Evolutionary conservation across 176 grass and related monocot genomes (phyloP).

Genomic region (Zoysia pacifica): DNA sequence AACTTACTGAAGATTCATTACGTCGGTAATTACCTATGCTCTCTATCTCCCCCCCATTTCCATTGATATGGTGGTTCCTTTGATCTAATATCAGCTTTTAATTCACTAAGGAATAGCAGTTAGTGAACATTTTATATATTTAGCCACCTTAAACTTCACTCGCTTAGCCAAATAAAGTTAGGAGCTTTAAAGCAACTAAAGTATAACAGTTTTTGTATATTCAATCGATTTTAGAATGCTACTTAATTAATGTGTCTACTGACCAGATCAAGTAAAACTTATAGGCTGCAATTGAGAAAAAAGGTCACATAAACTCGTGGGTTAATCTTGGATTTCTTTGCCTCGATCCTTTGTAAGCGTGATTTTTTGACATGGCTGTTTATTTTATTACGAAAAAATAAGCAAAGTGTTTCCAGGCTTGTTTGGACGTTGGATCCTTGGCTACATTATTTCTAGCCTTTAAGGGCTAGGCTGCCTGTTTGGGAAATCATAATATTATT

Average conservation of each 20-base stretch:
- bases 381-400: background rate
- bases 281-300: background rate
- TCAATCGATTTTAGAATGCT: background rate
- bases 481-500: background rate
- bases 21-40: slow-evolving; percentile 58
- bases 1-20: slow-evolving; percentile 77
- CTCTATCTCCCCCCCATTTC: slow-evolving; percentile 2
- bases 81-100: slow-evolving; percentile 1
- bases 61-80: slow-evolving; percentile 1
- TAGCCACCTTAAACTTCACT: slow-evolving; percentile 11
- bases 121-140: slow-evolving; percentile 13
- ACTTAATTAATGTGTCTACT: background rate
- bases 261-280: background rate
- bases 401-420: no score
- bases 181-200: background rate
- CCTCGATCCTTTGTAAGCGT: background rate
- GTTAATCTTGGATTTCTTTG: background rate
- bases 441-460: no score
- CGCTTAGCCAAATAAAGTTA: slow-evolving; percentile 27
- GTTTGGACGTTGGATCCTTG: no score
- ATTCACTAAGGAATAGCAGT: background rate
- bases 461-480: no score
- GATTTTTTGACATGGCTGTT: background rate
- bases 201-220: background rate
- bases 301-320: background rate